phyloP scores from a whole-genome alignment of 495 filamentous ascomycete genomes.

The Neurospora africana region DNA sequence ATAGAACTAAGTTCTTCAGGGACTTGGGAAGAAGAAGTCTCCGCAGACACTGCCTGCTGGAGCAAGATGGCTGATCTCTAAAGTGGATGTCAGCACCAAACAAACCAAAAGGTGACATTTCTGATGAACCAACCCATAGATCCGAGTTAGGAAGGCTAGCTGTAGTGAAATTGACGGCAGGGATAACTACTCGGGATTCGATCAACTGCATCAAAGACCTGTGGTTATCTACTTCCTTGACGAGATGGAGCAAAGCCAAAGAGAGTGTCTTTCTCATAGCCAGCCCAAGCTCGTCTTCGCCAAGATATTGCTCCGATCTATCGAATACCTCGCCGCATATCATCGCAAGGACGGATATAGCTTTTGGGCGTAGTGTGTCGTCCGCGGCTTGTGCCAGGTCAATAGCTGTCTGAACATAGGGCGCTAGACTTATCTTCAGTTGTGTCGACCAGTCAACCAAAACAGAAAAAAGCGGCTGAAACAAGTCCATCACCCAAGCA shows the following conservation, averaged over 20 bases:
- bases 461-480: conserved; percentile 18
- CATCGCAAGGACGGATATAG: conserved; percentile 16
- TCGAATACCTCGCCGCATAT: conserved; percentile 23
- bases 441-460: conserved; percentile 17
- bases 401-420: conserved; percentile 17
- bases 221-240: conserved; percentile 18
- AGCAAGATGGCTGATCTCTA: conserved; percentile 28
- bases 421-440: conserved; percentile 13
- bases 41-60: conserved; percentile 7
- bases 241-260: conserved; percentile 22
- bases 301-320: conserved; percentile 5
- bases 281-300: conserved; percentile 9
- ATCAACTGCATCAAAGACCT: conserved; percentile 24
- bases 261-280: conserved; percentile 12
- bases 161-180: conserved; percentile 8
- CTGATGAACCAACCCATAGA: not conserved
- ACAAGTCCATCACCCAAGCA: conserved; percentile 28
- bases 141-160: conserved; percentile 1
- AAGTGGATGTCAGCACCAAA: conserved; percentile 10
- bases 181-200: conserved; percentile 21
- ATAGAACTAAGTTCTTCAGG: conserved; percentile 7
- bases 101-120: not conserved
- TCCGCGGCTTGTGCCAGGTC: conserved; percentile 15
- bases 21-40: not conserved
- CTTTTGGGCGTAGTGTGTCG: conserved; percentile 21